Evolutionary conservation across 73 alveolate species (phyloP).

Genomic region (Paraurostyla sp.): DNA sequence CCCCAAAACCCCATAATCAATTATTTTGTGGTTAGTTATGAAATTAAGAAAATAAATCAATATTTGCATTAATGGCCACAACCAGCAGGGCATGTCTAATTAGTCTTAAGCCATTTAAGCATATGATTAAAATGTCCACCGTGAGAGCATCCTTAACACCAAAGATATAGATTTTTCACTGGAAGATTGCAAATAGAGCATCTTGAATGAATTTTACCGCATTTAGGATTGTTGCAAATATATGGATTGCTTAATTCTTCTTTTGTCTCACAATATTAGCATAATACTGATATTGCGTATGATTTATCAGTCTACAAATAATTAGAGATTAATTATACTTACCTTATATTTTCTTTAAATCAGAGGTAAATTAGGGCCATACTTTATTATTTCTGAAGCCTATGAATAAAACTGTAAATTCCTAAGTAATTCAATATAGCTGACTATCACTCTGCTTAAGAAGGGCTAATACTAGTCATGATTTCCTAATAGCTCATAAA

Average conservation of each 20-base stretch:
- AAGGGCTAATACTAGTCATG: not conserved
- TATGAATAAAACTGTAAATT: not conserved
- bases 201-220: conserved; percentile 16
- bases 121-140: conserved; percentile 61
- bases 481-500: not conserved
- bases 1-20: too few relatives aligned
- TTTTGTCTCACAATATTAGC: conserved; percentile 22
- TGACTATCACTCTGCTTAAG: conserved; percentile 24
- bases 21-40: too few relatives aligned
- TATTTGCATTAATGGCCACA: conserved; percentile 55
- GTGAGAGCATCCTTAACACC: conserved; percentile 66
- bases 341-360: not conserved
- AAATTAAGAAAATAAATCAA: not conserved
- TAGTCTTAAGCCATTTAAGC: conserved; percentile 43
- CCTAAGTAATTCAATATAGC: conserved; percentile 26
- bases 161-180: conserved; percentile 14
- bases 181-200: conserved; percentile 39
- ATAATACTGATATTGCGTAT: not conserved
- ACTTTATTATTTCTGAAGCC: conserved; percentile 50
- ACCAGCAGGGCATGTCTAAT: conserved; percentile 54
- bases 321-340: not conserved
- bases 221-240: conserved; percentile 17
- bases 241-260: conserved; percentile 27
- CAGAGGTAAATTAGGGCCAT: conserved; percentile 11
- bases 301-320: conserved; percentile 12